Conservation (phyloP, 176 grass and related monocot genomes). For the Juncus inflexus region DNA sequence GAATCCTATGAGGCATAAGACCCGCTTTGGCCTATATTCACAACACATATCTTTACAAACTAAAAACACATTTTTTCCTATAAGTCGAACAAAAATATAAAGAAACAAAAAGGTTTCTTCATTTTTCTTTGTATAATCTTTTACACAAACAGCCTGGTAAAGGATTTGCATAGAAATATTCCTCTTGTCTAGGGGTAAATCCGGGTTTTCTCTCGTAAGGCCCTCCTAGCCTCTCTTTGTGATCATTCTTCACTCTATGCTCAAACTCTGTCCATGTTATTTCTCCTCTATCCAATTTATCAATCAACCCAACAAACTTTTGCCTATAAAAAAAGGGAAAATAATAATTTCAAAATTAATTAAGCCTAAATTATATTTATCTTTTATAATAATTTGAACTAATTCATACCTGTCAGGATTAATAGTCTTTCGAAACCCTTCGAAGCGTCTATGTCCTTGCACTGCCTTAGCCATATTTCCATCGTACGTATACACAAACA, state of each 20-base stretch:
- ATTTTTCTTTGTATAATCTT: not conserved
- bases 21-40: slow-evolving; percentile 5
- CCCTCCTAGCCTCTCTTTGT: slow-evolving; percentile 57
- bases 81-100: slow-evolving; percentile 3
- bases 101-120: slow-evolving; percentile 16
- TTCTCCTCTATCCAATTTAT: slow-evolving; percentile 50
- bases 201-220: slow-evolving; percentile 56
- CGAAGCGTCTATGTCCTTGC: slow-evolving; percentile 53
- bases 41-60: slow-evolving; percentile 26
- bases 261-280: slow-evolving; percentile 50
- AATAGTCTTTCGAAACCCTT: slow-evolving; percentile 71
- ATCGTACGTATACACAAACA: slow-evolving; percentile 48
- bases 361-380: slow-evolving; percentile 10
- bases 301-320: slow-evolving; percentile 57
- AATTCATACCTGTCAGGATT: slow-evolving; percentile 50
- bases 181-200: slow-evolving; percentile 48
- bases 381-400: slow-evolving; percentile 1
- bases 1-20: slow-evolving; percentile 12
- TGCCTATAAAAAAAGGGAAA: slow-evolving; percentile 28
- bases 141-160: slow-evolving; percentile 68
- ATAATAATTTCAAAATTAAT: no score
- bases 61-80: slow-evolving; percentile 15
- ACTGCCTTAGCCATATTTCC: slow-evolving; percentile 61
- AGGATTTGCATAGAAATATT: slow-evolving; percentile 87
- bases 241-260: slow-evolving; percentile 44